Evolutionary conservation across 176 grass and related monocot genomes (phyloP).

Genomic region (Dendrocalamus sinicus): DNA sequence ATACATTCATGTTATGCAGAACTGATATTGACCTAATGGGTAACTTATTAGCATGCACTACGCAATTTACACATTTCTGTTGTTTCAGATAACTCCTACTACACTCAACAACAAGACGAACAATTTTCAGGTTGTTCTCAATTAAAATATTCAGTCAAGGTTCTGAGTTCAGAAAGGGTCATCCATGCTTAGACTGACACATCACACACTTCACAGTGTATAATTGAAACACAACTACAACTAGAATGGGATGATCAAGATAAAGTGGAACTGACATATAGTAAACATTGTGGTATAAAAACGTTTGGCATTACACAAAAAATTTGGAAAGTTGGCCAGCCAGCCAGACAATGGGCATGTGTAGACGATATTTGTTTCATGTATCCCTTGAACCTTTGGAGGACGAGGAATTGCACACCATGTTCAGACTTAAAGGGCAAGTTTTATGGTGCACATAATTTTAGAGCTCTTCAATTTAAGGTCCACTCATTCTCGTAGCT

Average conservation of each 20-base stretch:
- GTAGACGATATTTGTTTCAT: background rate
- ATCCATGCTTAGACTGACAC: background rate
- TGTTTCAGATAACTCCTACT: constrained; percentile 1
- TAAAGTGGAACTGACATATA: constrained; percentile 6
- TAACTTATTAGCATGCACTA: background rate
- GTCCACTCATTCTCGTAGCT: background rate
- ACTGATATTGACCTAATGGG: background rate
- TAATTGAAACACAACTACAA: background rate
- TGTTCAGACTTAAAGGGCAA: background rate
- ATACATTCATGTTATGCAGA: background rate
- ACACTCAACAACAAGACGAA: background rate
- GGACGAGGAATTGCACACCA: background rate
- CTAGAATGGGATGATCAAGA: background rate
- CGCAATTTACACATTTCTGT: background rate
- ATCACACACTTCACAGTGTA: background rate
- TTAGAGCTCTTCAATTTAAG: background rate
- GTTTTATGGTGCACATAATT: background rate
- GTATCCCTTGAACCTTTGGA: background rate
- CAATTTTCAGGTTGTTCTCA: background rate
- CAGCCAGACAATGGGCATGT: background rate
- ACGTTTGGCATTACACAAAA: background rate
- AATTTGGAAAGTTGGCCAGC: background rate
- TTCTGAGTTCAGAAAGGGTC: constrained; percentile 9
- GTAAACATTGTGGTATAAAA: background rate
- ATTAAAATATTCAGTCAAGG: constrained; percentile 22